These are phyloP conservation scores for Draba incana DNA, from an alignment of 345 rosid genomes.

Conservation along the genomic window DNA sequence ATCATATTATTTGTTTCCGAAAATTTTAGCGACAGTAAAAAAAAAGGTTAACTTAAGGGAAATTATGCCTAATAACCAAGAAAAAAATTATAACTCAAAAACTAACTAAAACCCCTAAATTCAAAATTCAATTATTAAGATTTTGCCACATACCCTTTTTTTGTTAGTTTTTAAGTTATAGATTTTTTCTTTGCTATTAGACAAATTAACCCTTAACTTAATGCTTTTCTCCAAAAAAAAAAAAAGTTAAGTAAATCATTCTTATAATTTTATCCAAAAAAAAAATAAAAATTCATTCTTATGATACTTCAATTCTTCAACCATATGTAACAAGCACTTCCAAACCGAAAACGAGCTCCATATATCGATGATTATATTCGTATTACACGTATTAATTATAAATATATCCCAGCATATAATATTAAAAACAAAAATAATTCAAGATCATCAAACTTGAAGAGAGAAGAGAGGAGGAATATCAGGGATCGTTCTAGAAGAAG, in stretches of 20 bases:
- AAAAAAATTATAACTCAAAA: too few relatives aligned
- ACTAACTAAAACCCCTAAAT: too few relatives aligned
- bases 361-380: background rate
- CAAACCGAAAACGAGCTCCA: background rate
- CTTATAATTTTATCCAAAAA: background rate
- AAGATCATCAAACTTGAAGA: constrained; percentile 40
- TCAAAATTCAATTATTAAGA: too few relatives aligned
- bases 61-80: too few relatives aligned
- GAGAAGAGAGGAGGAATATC: constrained; percentile 44
- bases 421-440: constrained; percentile 13
- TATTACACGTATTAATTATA: background rate
- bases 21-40: background rate
- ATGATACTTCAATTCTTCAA: background rate
- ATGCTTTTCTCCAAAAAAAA: too few relatives aligned
- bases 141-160: too few relatives aligned
- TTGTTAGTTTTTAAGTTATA: too few relatives aligned
- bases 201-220: too few relatives aligned
- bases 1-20: background rate
- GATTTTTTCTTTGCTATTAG: too few relatives aligned
- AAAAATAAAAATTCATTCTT: background rate
- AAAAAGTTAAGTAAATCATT: too few relatives aligned
- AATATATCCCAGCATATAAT: background rate
- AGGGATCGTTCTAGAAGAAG: constrained; percentile 37
- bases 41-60: too few relatives aligned
- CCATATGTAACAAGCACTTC: background rate